These are phyloP conservation scores for Lepiota venenata DNA, from an alignment of 768 basidiomycete genomes.

Conservation along the genomic window DNA sequence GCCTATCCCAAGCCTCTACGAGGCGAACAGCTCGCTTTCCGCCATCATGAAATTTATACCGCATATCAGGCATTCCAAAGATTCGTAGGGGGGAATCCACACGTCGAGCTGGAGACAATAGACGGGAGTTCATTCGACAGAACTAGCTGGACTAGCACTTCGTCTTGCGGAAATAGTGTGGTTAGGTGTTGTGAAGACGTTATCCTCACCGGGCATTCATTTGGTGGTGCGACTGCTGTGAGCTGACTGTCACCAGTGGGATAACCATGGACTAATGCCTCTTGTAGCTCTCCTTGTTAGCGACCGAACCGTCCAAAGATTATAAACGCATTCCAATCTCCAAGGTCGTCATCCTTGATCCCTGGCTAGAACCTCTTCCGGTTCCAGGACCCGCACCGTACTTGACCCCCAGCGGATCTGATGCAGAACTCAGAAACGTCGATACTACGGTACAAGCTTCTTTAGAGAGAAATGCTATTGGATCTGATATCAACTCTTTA, in stretches of 20 bases:
- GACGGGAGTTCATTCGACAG: conserved; percentile 33
- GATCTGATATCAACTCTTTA: neutral
- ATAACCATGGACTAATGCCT: conserved; percentile 2
- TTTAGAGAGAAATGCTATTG: conserved; percentile 11
- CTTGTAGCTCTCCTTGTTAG: conserved; percentile 53
- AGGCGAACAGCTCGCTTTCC: conserved; percentile 64
- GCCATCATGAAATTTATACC: conserved; percentile 66
- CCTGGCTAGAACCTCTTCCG: conserved; percentile 80
- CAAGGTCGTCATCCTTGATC: conserved; percentile 68
- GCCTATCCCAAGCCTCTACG: conserved; percentile 48
- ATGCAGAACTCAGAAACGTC: neutral
- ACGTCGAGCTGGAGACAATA: conserved; percentile 31
- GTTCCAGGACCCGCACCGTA: conserved; percentile 47
- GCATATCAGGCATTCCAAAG: conserved; percentile 54
- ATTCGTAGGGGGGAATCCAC: conserved; percentile 39
- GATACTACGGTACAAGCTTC: conserved; percentile 7
- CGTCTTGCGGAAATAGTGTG: conserved; percentile 17
- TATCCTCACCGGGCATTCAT: conserved; percentile 41
- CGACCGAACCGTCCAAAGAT: conserved; percentile 39
- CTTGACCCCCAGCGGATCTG: conserved; percentile 6
- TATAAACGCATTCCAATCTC: conserved; percentile 47
- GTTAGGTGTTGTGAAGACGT: conserved; percentile 33
- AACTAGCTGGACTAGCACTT: conserved; percentile 36
- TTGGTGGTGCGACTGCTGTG: conserved; percentile 48
- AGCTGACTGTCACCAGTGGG: conserved; percentile 7